These are phyloP conservation scores for Selenicereus undatus DNA, from an alignment of 148 eudicot species.

Conservation along the genomic window DNA sequence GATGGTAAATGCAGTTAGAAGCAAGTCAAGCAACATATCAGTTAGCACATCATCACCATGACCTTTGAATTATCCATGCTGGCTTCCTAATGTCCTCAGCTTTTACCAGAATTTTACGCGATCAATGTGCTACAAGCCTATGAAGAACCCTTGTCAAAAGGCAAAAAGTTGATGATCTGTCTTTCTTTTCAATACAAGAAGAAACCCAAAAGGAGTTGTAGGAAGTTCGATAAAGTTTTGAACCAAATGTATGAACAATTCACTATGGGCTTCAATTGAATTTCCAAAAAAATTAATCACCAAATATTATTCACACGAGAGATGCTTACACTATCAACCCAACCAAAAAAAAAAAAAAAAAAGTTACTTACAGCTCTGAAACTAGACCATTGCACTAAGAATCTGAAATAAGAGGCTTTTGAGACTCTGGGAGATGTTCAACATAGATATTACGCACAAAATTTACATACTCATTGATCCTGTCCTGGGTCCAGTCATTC, in stretches of 20 bases:
- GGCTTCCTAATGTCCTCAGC: no score
- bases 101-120: no score
- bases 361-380: neutral
- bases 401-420: conserved; percentile 20
- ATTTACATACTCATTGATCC: conserved; percentile 28
- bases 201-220: neutral
- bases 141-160: no score
- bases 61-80: no score
- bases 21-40: no score
- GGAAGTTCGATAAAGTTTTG: no score
- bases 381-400: neutral
- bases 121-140: no score
- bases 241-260: neutral
- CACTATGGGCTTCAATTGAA: neutral
- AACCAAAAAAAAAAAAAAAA: no score
- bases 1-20: no score
- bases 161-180: no score
- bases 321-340: neutral
- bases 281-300: neutral
- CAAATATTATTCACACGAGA: neutral
- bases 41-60: no score
- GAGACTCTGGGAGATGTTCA: conserved; percentile 36
- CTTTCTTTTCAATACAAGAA: neutral
- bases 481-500: conserved; percentile 31
- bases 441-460: conserved; percentile 32